These are phyloP conservation scores for Dothistroma pini DNA, from an alignment of 2,329 filamentous ascomycete species.

Conservation along the genomic window DNA sequence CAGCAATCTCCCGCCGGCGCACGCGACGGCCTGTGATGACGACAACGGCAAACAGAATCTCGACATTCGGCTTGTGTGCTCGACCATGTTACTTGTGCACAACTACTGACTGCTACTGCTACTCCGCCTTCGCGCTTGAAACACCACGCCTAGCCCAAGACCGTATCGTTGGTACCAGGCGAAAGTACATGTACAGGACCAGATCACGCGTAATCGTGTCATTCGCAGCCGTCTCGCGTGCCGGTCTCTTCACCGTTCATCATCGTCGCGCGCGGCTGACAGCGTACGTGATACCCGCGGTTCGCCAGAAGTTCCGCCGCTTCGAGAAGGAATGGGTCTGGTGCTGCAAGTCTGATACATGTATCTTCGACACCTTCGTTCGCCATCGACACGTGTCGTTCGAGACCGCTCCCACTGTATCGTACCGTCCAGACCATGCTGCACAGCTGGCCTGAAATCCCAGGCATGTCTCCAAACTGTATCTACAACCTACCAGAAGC, in stretches of 20 bases:
- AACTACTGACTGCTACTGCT: too few species aligned
- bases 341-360: too few species aligned
- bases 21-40: background rate
- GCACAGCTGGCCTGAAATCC: background rate
- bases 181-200: background rate
- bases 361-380: background rate
- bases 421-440: background rate
- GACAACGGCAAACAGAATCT: background rate
- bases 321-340: background rate
- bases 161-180: background rate
- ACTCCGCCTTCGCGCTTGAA: background rate
- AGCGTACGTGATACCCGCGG: background rate
- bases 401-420: background rate
- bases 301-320: background rate
- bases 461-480: constrained; percentile 1
- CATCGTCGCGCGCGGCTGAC: background rate
- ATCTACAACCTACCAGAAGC: constrained; percentile 5
- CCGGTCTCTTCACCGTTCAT: background rate
- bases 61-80: background rate
- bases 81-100: background rate
- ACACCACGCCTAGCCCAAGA: background rate
- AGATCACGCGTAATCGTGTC: constrained; percentile 1
- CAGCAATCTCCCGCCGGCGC: background rate
- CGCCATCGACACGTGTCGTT: background rate
- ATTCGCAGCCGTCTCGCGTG: background rate